Conservation (phyloP, 1,139 yeast genomes). For the Sugiyamaella paludigena region DNA sequence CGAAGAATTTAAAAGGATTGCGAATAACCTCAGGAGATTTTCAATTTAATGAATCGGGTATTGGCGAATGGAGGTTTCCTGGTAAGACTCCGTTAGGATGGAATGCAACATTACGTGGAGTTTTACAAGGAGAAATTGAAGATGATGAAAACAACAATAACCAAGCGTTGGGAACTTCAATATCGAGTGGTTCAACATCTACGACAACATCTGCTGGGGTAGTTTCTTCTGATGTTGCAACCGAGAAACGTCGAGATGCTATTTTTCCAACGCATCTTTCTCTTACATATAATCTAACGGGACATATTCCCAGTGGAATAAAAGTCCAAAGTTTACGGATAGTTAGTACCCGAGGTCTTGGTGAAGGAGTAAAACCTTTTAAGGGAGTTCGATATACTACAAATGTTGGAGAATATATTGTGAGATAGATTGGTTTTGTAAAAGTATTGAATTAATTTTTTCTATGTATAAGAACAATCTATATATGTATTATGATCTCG, state of each 20-base stretch:
- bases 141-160: slow-evolving; percentile 27
- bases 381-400: slow-evolving; percentile 90
- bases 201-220: not conserved
- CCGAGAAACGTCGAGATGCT: slow-evolving; percentile 8
- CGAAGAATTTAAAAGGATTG: slow-evolving; percentile 46
- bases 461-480: no score
- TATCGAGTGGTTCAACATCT: not conserved
- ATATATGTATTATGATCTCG: slow-evolving; percentile 3
- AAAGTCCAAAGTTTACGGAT: slow-evolving; percentile 67
- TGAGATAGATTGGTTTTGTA: no score
- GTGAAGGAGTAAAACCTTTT: slow-evolving; percentile 69
- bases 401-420: slow-evolving; percentile 56
- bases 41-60: slow-evolving; percentile 50
- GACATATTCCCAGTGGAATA: slow-evolving; percentile 73
- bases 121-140: slow-evolving; percentile 33
- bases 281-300: slow-evolving; percentile 59
- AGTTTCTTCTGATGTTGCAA: no score
- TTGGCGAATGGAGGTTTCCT: slow-evolving; percentile 73
- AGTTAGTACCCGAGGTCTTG: slow-evolving; percentile 54
- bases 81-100: slow-evolving; percentile 61
- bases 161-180: no score
- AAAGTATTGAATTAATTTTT: no score
- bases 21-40: slow-evolving; percentile 75
- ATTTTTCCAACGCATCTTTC: slow-evolving; percentile 53
- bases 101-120: slow-evolving; percentile 67